Evolutionary conservation across 2,329 filamentous ascomycete species (phyloP).

Genomic region (Samsoniella hepiali): DNA sequence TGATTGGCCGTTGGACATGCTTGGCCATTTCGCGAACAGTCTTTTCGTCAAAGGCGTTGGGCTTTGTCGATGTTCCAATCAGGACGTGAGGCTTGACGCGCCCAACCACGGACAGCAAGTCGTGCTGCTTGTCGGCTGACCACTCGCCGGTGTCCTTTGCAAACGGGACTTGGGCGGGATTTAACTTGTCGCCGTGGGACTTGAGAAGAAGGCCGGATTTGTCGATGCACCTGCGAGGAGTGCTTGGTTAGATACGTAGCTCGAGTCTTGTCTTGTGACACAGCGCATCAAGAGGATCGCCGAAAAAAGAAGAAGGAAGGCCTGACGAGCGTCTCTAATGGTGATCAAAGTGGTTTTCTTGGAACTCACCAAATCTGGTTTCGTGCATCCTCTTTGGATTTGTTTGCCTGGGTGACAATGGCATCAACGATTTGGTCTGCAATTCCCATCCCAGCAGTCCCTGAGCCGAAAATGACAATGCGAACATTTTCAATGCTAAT

Average conservation of each 20-base stretch:
- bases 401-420: constrained; percentile 64
- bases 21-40: constrained; percentile 50
- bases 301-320: background rate
- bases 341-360: too few relatives aligned
- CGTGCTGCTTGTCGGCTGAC: constrained; percentile 48
- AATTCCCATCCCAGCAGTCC: constrained; percentile 79
- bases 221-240: constrained; percentile 58
- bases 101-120: constrained; percentile 65
- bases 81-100: constrained; percentile 75
- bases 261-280: too few relatives aligned
- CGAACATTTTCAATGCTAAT: constrained; percentile 65
- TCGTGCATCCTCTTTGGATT: constrained; percentile 68
- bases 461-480: constrained; percentile 75
- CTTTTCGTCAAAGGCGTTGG: constrained; percentile 33
- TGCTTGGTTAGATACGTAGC: background rate
- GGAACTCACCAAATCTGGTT: constrained; percentile 63
- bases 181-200: constrained; percentile 53
- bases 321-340: too few relatives aligned
- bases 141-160: constrained; percentile 64
- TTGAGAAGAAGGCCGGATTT: constrained; percentile 73
- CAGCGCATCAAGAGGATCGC: background rate
- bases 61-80: constrained; percentile 79
- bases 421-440: constrained; percentile 81
- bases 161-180: constrained; percentile 60
- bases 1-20: constrained; percentile 68